Conservation (phyloP, 2,329 filamentous ascomycete genomes). For the Neurospora sp. region DNA sequence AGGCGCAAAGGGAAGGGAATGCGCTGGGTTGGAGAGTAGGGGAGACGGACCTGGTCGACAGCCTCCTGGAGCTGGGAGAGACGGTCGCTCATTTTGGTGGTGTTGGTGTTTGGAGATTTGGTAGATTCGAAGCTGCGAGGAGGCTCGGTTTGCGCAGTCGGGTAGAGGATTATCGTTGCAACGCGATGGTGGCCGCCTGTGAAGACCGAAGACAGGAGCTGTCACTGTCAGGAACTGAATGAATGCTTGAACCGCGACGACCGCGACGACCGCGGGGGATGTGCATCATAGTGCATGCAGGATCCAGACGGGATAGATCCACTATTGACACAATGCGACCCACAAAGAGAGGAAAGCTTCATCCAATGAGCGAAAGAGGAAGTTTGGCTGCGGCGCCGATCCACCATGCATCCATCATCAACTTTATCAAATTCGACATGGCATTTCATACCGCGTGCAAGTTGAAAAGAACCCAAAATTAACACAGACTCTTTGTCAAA, state of each 20-base stretch:
- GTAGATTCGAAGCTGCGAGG: background rate
- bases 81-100: conserved; percentile 54
- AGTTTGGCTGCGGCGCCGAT: background rate
- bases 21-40: background rate
- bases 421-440: background rate
- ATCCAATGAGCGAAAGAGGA: background rate
- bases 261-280: background rate
- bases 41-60: conserved; percentile 58
- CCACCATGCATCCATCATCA: background rate
- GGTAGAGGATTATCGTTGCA: background rate
- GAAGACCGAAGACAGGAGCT: background rate
- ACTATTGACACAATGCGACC: background rate
- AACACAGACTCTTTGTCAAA: background rate
- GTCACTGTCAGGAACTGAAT: background rate
- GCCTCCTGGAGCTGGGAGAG: conserved; percentile 79
- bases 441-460: background rate
- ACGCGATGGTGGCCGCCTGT: background rate
- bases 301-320: background rate
- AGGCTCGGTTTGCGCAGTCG: background rate
- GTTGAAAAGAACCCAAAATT: background rate
- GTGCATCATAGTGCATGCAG: background rate
- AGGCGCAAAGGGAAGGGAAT: background rate
- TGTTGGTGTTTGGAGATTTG: conserved; percentile 6
- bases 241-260: background rate
- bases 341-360: background rate